These are phyloP conservation scores for Fusarium drepaniforme DNA, from an alignment of 2,329 filamentous ascomycete genomes.

Conservation along the genomic window DNA sequence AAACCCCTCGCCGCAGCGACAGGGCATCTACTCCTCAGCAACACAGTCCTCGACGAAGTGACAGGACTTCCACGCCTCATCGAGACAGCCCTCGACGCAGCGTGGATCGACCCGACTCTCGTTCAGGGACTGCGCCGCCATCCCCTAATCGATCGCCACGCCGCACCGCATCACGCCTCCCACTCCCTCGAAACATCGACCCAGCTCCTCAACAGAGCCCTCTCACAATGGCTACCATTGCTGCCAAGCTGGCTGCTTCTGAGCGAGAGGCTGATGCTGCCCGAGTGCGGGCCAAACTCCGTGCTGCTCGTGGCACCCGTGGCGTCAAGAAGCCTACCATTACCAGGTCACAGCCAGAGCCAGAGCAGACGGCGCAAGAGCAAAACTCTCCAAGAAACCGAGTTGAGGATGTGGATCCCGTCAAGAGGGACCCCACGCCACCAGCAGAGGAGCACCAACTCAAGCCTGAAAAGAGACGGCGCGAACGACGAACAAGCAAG, in stretches of 20 bases:
- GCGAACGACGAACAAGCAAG: constrained; percentile 66
- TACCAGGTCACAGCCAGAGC: constrained; percentile 34
- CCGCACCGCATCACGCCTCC: constrained; percentile 37
- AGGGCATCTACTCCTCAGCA: constrained; percentile 13
- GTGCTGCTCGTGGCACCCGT: constrained; percentile 60
- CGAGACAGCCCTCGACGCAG: constrained; percentile 32
- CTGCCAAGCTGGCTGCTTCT: constrained; percentile 73
- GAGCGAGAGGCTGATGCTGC: constrained; percentile 74
- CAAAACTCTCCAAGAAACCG: constrained; percentile 15
- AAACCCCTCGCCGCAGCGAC: constrained; percentile 15
- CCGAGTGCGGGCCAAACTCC: constrained; percentile 71
- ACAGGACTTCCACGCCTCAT: constrained; percentile 29
- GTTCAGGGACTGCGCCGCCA: constrained; percentile 22
- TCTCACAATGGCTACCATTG: constrained; percentile 71
- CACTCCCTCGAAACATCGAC: constrained; percentile 52
- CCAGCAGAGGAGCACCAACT: constrained; percentile 37
- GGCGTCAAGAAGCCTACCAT: constrained; percentile 48
- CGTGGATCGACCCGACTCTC: constrained; percentile 18
- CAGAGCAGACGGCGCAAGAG: constrained; percentile 15
- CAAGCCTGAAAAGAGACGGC: constrained; percentile 59
- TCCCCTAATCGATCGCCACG: constrained; percentile 37
- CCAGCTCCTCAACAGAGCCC: constrained; percentile 65
- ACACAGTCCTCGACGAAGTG: not conserved
- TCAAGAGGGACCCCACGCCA: constrained; percentile 47
- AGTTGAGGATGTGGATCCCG: constrained; percentile 49